phyloP scores from a whole-genome alignment of 2,329 filamentous ascomycete species.

The Onygenales sp. region DNA sequence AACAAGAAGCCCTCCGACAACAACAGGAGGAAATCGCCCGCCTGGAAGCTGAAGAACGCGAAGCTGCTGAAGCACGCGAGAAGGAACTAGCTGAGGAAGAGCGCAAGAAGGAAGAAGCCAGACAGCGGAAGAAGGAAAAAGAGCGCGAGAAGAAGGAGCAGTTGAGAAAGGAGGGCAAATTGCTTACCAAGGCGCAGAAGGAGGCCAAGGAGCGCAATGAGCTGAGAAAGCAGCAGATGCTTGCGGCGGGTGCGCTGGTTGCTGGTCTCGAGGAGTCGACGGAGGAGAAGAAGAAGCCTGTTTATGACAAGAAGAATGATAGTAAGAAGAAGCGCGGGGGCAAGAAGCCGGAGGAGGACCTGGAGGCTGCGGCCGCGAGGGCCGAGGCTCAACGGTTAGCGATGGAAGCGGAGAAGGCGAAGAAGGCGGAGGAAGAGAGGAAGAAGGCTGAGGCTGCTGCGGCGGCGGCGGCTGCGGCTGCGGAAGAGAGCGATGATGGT shows the following conservation, averaged over 20 bases:
- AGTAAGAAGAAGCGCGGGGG: conserved; percentile 64
- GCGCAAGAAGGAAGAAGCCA: conserved; percentile 36
- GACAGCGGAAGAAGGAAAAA: conserved; percentile 39
- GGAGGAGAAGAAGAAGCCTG: conserved; percentile 66
- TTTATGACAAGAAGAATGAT: conserved; percentile 48
- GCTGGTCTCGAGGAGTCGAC: conserved; percentile 36
- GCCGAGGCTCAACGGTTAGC: conserved; percentile 37
- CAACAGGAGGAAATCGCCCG: conserved; percentile 39
- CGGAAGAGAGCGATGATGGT: conserved; percentile 63
- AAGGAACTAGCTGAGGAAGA: conserved; percentile 36
- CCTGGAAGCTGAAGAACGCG: conserved; percentile 29
- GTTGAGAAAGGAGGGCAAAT: conserved; percentile 38
- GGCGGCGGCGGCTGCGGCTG: conserved; percentile 69
- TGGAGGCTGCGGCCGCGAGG: conserved; percentile 39
- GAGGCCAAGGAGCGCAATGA: conserved; percentile 39
- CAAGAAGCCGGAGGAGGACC: conserved; percentile 50
- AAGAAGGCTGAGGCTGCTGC: conserved; percentile 59
- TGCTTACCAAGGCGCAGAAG: conserved; percentile 40
- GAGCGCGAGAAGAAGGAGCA: conserved; percentile 43
- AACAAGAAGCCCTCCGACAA: conserved; percentile 36
- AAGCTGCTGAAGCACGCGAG: conserved; percentile 29
- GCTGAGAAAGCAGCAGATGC: conserved; percentile 40
- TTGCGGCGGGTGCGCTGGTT: conserved; percentile 38
- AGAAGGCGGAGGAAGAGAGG: conserved; percentile 54
- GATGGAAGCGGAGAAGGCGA: conserved; percentile 48